Evolutionary conservation across 768 basidiomycete genomes (phyloP).

Genomic region (Suillus placidus): DNA sequence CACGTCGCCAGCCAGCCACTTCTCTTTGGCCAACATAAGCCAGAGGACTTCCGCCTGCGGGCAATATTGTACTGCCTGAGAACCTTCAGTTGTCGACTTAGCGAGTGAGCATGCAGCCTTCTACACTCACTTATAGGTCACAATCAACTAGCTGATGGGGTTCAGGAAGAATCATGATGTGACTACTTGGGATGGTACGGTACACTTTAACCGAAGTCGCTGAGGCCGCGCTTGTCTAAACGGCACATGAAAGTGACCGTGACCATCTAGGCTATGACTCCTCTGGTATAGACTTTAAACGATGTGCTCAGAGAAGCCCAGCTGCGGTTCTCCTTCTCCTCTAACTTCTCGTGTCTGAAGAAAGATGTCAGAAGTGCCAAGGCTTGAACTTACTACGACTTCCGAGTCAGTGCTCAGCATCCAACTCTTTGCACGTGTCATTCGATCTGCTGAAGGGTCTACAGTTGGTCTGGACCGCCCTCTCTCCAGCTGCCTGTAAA

Average conservation of each 20-base stretch:
- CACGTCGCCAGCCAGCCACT: constrained; percentile 90
- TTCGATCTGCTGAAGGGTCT: background rate
- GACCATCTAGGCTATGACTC: background rate
- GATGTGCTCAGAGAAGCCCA: background rate
- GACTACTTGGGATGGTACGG: no score
- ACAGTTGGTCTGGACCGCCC: constrained; percentile 1
- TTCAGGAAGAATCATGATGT: background rate
- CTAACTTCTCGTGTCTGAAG: background rate
- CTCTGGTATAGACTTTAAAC: background rate
- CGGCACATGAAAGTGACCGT: no score
- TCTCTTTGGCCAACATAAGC: constrained; percentile 98
- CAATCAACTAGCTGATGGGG: background rate
- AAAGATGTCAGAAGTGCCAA: background rate
- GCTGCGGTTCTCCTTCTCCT: background rate
- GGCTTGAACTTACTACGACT: background rate
- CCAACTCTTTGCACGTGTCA: background rate
- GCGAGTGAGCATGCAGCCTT: background rate
- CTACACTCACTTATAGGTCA: background rate
- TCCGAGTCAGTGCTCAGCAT: background rate
- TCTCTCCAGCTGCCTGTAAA: background rate
- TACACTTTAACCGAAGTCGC: background rate
- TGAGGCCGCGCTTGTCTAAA: background rate
- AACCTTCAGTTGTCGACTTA: constrained; percentile 14
- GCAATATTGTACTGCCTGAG: constrained; percentile 83
- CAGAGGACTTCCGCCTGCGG: constrained; percentile 95